Percentiles rank a stretch among this genome's conserved stretches.
Evolutionary conservation across 2,329 filamentous ascomycete genomes (phyloP).

Genomic region (Geoglossum cookeanum): DNA sequence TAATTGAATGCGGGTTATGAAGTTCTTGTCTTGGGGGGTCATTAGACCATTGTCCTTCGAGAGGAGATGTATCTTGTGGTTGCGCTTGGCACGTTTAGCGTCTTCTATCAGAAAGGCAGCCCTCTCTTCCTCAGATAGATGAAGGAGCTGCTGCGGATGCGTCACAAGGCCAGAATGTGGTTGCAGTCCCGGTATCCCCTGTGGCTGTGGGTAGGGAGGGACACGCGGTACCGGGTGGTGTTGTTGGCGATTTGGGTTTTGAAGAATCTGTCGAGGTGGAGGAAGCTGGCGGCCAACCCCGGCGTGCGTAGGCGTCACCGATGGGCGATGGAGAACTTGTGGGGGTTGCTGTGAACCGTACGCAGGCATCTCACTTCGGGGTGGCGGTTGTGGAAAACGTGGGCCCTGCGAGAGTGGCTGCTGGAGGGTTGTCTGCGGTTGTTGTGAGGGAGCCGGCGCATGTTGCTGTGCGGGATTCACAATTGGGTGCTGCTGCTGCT

Average conservation of each 20-base stretch:
- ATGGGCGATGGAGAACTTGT: constrained; percentile 15
- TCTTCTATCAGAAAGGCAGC: constrained; percentile 73
- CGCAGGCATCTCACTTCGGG: background rate
- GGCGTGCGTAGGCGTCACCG: constrained; percentile 25
- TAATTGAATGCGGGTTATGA: constrained; percentile 92
- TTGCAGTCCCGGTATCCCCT: constrained; percentile 25
- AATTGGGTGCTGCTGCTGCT: constrained; percentile 20
- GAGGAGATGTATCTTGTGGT: constrained; percentile 90
- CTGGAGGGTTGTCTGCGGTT: constrained; percentile 18
- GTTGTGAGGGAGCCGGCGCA: constrained; percentile 6
- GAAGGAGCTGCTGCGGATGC: constrained; percentile 53
- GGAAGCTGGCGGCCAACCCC: constrained; percentile 13
- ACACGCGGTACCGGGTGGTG: constrained; percentile 14
- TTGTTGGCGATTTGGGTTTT: constrained; percentile 47
- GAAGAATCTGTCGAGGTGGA: constrained; percentile 51
- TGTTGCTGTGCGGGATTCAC: constrained; percentile 8
- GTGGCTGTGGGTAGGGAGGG: constrained; percentile 19
- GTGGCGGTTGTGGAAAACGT: background rate
- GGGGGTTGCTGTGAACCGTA: background rate
- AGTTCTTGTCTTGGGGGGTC: constrained; percentile 99
- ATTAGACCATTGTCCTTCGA: constrained; percentile 93
- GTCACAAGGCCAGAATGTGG: constrained; percentile 35
- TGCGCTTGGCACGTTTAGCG: constrained; percentile 84
- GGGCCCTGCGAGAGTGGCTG: constrained; percentile 1
- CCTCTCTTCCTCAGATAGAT: constrained; percentile 69